phyloP scores from a whole-genome alignment of 805 yeast species.

The Myxozyma geophila region DNA sequence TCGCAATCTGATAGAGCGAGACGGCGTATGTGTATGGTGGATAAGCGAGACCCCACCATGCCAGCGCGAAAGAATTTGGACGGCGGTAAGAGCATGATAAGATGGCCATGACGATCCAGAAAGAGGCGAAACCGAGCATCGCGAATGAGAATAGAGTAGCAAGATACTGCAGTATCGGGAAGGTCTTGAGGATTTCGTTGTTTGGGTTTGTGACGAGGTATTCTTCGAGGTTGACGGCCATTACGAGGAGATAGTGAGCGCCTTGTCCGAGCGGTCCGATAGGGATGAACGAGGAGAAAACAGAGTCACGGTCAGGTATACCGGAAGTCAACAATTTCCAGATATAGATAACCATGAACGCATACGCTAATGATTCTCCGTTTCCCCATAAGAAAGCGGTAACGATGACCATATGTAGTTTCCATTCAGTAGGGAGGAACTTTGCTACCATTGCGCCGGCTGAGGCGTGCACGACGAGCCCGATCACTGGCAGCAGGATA shows the following conservation, averaged over 20 bases:
- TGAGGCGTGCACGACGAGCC: conserved; percentile 2
- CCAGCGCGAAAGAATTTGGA: neutral
- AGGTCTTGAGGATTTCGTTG: conserved; percentile 18
- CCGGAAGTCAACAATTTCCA: neutral
- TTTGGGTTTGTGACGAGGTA: neutral
- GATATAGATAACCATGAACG: conserved; percentile 5
- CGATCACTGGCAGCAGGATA: conserved; percentile 2
- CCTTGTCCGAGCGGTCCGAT: conserved; percentile 17
- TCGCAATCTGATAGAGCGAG: conserved; percentile 1
- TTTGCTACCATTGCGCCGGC: conserved; percentile 4
- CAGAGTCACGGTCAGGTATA: conserved; percentile 1
- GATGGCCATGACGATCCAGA: conserved; percentile 4
- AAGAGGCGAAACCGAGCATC: conserved; percentile 8
- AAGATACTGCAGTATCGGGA: conserved; percentile 32
- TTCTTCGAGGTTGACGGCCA: conserved; percentile 2
- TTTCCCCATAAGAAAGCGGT: conserved; percentile 3
- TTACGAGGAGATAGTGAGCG: neutral
- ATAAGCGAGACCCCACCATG: conserved; percentile 11
- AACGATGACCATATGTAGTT: conserved; percentile 7
- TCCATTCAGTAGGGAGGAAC: neutral
- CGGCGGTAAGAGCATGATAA: neutral
- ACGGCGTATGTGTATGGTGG: conserved; percentile 8
- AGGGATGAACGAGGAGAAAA: conserved; percentile 1
- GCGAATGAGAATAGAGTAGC: neutral
- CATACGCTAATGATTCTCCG: neutral